Conservation (phyloP, 164 flowering plant species). For the Amborella trichopoda region DNA sequence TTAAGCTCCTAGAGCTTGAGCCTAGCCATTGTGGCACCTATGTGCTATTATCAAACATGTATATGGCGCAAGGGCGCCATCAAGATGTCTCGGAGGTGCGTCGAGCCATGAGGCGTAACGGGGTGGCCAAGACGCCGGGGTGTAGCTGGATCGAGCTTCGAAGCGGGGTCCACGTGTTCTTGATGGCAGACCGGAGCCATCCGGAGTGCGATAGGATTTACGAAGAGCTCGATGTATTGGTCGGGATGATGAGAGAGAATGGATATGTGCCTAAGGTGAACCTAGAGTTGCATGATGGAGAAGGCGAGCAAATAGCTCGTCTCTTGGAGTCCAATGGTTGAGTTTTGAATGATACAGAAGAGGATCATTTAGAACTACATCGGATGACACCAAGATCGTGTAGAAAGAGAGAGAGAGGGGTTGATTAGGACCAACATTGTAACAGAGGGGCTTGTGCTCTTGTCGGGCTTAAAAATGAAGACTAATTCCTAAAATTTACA, state of each 20-base stretch:
- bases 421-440: too few species aligned
- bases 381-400: too few species aligned
- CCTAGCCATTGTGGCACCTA: slow-evolving; percentile 58
- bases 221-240: slow-evolving; percentile 23
- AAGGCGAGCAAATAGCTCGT: not conserved
- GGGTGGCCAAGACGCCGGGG: slow-evolving; percentile 57
- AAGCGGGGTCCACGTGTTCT: slow-evolving; percentile 44
- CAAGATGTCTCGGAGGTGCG: slow-evolving; percentile 49
- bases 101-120: slow-evolving; percentile 32
- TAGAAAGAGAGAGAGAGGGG: too few species aligned
- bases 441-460: too few species aligned
- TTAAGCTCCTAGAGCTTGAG: slow-evolving; percentile 34
- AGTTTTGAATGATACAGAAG: not conserved
- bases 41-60: slow-evolving; percentile 60
- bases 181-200: slow-evolving; percentile 36
- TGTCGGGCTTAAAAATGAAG: too few species aligned
- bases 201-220: slow-evolving; percentile 32
- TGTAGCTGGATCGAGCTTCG: slow-evolving; percentile 74
- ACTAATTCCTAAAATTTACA: too few species aligned
- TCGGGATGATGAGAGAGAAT: slow-evolving; percentile 23
- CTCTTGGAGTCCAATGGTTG: not conserved
- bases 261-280: slow-evolving; percentile 14
- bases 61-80: slow-evolving; percentile 36
- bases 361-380: too few species aligned
- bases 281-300: not conserved